Evolutionary conservation across 768 basidiomycete species (phyloP), one percentile per base, ranked within the genome.

Genomic region (Lactarius sp.): DNA sequence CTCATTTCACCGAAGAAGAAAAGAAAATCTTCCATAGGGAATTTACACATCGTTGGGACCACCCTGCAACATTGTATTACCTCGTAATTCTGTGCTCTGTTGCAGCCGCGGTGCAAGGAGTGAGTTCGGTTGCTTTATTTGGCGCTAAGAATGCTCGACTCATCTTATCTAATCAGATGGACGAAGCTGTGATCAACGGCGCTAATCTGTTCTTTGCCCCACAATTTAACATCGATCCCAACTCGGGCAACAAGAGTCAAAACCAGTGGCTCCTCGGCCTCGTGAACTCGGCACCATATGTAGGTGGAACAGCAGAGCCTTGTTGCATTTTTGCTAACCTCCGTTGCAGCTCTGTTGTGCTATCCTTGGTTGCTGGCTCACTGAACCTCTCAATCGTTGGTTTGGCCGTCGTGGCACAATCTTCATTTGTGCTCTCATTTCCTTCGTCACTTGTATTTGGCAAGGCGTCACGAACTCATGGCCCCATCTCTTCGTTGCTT

Each of bases 61-160:
- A 83, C 59, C 84, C 83, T 0, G 59, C 56, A 27, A 75, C 62
- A 50, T 74, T 84, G 12, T 84, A 83, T 70, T 78, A 77, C 49
- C 76, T 83, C 44, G 81, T 83, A 33, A 68, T 83, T 52, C 73
- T 85, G 53, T 85, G 88, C 66, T 88, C 87, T 16, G 73, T 92
- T 52, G 88, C 87, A 1, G 91, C 90, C 3, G 88, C 87, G 55
- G 88, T 91, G n/a, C 90, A 92, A 79, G 88, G 78, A 46, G 77
- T 77, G 72, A 71, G 56, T 42, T 36, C 4, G 2, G 7, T 52
- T 47, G 6, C 56, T 59, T 31, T 12, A 41, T 42, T 56, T 27
- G 2, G 22, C 8, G 3, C 3, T 44, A 16, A 20, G 46, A 47
- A 47, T 8, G 69, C 70, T 71, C 12, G 8, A 31, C 49, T 52